Conservation (phyloP, 1,139 yeast species). For the Blastobotrys raffinosifermentans region DNA sequence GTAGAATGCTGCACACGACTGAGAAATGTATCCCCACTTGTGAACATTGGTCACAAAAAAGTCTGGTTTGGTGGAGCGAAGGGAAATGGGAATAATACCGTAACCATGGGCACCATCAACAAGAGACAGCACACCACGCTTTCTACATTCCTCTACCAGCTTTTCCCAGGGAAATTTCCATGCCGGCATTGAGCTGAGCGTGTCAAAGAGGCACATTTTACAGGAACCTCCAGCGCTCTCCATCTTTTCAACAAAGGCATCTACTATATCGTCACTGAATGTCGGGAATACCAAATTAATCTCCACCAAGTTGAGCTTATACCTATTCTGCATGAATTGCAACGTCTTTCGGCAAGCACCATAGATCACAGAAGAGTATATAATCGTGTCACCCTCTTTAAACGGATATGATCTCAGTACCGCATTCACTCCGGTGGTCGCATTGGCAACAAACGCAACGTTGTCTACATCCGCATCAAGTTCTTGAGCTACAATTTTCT, state of each 20-base stretch:
- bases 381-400: conserved; percentile 48
- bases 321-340: conserved; percentile 39
- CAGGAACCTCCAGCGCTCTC: conserved; percentile 12
- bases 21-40: conserved; percentile 62
- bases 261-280: conserved; percentile 43
- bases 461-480: conserved; percentile 41
- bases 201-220: conserved; percentile 52
- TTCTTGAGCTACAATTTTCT: conserved; percentile 36
- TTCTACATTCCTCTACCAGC: conserved; percentile 43
- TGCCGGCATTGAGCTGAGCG: conserved; percentile 62
- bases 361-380: conserved; percentile 50
- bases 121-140: conserved; percentile 46
- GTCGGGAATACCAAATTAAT: conserved; percentile 47
- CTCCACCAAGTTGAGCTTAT: conserved; percentile 43
- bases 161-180: conserved; percentile 51
- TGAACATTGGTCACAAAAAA: conserved; percentile 60
- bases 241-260: conserved; percentile 36
- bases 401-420: conserved; percentile 52
- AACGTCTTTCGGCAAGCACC: conserved; percentile 54
- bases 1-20: conserved; percentile 56
- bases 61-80: conserved; percentile 48
- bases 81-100: conserved; percentile 49
- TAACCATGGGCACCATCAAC: conserved; percentile 72
- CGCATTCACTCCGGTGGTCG: conserved; percentile 57
- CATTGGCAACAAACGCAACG: conserved; percentile 50